Base-by-base conservation (phyloP, 2,329 filamentous ascomycete species). In the Xylaria arbuscula region DNA sequence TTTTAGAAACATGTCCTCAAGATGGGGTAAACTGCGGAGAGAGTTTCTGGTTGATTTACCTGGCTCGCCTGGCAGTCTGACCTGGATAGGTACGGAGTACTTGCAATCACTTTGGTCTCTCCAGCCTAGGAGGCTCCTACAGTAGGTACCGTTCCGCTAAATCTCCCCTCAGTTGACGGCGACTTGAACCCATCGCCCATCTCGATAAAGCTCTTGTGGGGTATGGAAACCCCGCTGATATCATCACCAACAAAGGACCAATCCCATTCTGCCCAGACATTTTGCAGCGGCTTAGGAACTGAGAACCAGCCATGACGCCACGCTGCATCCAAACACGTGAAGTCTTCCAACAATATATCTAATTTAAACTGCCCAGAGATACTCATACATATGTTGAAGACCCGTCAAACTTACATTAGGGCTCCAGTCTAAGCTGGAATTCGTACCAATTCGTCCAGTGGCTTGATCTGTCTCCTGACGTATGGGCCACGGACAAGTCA, bases 281-380 rank as follows among this genome's bases (percentile, higher is more conserved):
- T 64, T 63, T 19, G 15, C 53, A 51, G 22, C 40, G 60, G 51
- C n/a, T 34, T 10, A 48, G 17, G 28, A 13, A 36, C 51, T 34
- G 28, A 11, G 45, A 57, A 62, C 60, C 2, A 58, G 13, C 40
- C 50, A 68, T 68, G 61, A 65, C 66, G 66, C 66, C 57, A 68
- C 36, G 38, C 45, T 68, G 66, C 66, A 61, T 62, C 22, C 19
- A 17, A 22, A 45, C 66, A 68, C 61, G 66, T 68, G 62, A 62
- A 53, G 22, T n/a, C 3, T 36, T 48, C 55, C 53, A 56, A 34
- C 15, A 1, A 47, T 61, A 24, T 51, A 40, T 53, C 47, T n/a
- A 15, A 45, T 8, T 24, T 32, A 6, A n/a, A 0, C 19, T 24
- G 15, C 5, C 36, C 11, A 13, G 36, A 36, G 1, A 17, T n/a